Evolutionary conservation across 1,284 basidiomycete genomes (phyloP).

Genomic region (Moesziomyces parantarcticus): DNA sequence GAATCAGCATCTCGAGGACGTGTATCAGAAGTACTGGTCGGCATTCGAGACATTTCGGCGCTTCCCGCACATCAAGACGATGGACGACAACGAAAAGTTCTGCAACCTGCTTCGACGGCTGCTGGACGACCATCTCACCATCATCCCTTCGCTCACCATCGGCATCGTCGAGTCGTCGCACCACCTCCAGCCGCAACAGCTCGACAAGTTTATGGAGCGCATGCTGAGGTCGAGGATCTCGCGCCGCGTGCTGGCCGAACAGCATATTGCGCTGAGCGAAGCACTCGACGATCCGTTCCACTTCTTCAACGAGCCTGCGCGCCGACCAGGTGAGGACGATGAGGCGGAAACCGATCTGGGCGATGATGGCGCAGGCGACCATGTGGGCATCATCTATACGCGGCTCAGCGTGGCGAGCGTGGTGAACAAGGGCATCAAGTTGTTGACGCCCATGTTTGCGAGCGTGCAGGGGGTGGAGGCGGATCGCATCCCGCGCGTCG

Average conservation of each 20-base stretch:
- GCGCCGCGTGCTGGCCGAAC: slow-evolving; percentile 85
- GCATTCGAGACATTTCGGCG: slow-evolving; percentile 74
- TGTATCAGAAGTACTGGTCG: slow-evolving; percentile 76
- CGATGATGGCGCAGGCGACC: slow-evolving; percentile 63
- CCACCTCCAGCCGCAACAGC: slow-evolving; percentile 78
- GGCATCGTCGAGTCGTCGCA: slow-evolving; percentile 73
- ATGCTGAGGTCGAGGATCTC: slow-evolving; percentile 92
- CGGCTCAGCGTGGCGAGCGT: slow-evolving; percentile 74
- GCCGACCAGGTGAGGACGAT: slow-evolving; percentile 11
- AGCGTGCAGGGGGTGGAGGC: slow-evolving; percentile 70
- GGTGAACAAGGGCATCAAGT: slow-evolving; percentile 74
- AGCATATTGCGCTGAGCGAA: slow-evolving; percentile 84
- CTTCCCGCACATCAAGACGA: slow-evolving; percentile 78
- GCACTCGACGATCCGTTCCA: slow-evolving; percentile 67
- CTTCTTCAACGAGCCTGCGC: slow-evolving; percentile 52
- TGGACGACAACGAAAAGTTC: slow-evolving; percentile 82
- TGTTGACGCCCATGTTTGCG: slow-evolving; percentile 75
- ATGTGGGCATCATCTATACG: slow-evolving; percentile 88
- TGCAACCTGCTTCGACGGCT: slow-evolving; percentile 77
- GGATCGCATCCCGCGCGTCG: slow-evolving; percentile 74
- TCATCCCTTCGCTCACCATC: slow-evolving; percentile 54
- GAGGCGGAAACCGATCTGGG: slow-evolving; percentile 1
- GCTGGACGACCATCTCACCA: slow-evolving; percentile 76
- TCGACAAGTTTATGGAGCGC: slow-evolving; percentile 87
- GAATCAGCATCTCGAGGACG: slow-evolving; percentile 82